These are phyloP conservation scores for Venturia nashicola DNA, from an alignment of 2,329 filamentous ascomycete genomes.

Conservation along the genomic window DNA sequence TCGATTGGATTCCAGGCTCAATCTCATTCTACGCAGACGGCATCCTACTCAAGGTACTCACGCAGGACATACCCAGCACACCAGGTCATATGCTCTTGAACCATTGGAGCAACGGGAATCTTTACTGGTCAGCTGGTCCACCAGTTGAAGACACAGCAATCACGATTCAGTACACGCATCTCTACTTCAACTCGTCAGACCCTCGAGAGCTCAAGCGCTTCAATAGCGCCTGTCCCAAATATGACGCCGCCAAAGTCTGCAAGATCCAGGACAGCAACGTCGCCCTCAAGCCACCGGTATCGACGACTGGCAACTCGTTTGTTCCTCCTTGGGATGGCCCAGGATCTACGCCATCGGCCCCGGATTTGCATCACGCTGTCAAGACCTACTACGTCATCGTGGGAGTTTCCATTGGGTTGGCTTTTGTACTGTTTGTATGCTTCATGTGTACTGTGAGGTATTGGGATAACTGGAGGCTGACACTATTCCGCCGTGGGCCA, in stretches of 20 bases:
- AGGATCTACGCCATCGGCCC: not conserved
- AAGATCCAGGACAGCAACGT: not conserved
- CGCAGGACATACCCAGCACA: constrained; percentile 42
- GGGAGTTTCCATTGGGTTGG: not conserved
- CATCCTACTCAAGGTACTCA: constrained; percentile 43
- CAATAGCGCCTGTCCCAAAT: not conserved
- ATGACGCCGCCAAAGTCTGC: not conserved
- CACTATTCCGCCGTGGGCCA: not conserved
- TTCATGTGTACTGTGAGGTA: not conserved
- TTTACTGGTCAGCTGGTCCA: constrained; percentile 58
- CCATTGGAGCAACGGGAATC: constrained; percentile 69
- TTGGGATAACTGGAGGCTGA: not conserved
- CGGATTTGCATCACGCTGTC: not conserved
- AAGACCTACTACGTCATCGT: not conserved
- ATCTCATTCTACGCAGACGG: constrained; percentile 62
- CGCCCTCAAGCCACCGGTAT: not conserved
- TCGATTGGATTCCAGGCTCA: constrained; percentile 54
- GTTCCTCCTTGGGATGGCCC: not conserved
- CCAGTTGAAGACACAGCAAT: constrained; percentile 50
- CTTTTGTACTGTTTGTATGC: not conserved
- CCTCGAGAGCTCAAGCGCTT: not conserved
- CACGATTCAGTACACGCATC: constrained; percentile 58
- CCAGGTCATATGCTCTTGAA: constrained; percentile 58
- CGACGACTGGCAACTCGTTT: not conserved
- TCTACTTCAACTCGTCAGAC: constrained; percentile 61